These are phyloP conservation scores for Omphalotus guepiniiformis DNA, from an alignment of 768 basidiomycete genomes.

Conservation along the genomic window DNA sequence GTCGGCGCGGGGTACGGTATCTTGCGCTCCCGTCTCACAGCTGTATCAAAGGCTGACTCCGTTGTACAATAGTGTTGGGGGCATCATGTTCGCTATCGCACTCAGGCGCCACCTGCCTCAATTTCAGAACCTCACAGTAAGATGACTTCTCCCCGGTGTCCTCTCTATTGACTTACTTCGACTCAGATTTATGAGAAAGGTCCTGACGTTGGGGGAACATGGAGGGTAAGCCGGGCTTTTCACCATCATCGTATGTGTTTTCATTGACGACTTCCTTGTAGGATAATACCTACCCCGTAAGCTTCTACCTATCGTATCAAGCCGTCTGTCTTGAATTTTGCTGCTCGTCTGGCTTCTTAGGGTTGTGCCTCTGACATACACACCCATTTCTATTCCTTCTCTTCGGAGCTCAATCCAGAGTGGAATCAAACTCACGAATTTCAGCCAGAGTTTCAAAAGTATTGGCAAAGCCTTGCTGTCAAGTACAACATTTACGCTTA, in stretches of 20 bases:
- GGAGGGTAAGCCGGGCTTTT: conserved; percentile 35
- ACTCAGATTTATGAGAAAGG: conserved; percentile 44
- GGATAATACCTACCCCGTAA: conserved; percentile 25
- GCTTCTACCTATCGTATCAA: not conserved
- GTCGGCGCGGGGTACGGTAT: too few relatives aligned
- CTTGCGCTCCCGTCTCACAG: too few relatives aligned
- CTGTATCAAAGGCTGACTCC: too few relatives aligned
- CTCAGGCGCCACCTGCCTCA: not conserved
- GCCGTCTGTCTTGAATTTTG: not conserved
- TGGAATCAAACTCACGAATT: conserved; percentile 39
- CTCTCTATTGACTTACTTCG: not conserved
- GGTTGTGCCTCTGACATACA: conserved; percentile 43
- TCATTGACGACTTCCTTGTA: conserved; percentile 9
- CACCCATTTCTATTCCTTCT: conserved; percentile 42
- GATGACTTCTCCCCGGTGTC: not conserved
- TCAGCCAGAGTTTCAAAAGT: conserved; percentile 38
- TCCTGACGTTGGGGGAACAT: conserved; percentile 44
- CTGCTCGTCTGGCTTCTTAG: conserved; percentile 16
- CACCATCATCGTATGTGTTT: conserved; percentile 20
- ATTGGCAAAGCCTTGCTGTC: conserved; percentile 35
- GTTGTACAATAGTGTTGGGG: not conserved
- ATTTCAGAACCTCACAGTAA: not conserved
- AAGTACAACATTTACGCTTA: conserved; percentile 39
- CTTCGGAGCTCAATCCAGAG: conserved; percentile 40
- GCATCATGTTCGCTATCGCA: not conserved